phyloP scores from a whole-genome alignment of 2,329 filamentous ascomycete species.

The Colletotrichum simmondsii region DNA sequence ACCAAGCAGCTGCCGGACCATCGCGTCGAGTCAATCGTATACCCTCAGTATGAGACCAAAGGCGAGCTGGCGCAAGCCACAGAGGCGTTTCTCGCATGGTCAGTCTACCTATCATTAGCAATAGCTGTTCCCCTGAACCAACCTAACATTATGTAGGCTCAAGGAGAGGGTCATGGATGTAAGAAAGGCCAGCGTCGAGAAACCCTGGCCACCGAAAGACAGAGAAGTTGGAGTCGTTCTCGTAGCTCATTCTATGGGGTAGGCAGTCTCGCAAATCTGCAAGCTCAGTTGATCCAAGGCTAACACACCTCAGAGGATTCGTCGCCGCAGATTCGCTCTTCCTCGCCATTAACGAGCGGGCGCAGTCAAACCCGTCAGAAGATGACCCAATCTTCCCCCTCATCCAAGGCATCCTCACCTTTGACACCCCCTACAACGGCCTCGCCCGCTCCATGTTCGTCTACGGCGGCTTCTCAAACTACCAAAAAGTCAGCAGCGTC shows the following conservation, averaged over 20 bases:
- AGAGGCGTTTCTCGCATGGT: conserved; percentile 60
- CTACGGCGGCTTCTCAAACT: conserved; percentile 69
- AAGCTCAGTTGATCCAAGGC: neutral
- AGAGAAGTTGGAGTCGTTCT: conserved; percentile 84
- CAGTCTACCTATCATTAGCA: conserved; percentile 5
- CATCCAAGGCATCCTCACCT: conserved; percentile 82
- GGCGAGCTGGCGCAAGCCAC: conserved; percentile 70
- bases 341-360: conserved; percentile 73
- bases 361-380: conserved; percentile 47
- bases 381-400: conserved; percentile 76
- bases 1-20: conserved; percentile 69
- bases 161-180: conserved; percentile 85
- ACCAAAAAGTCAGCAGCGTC: conserved; percentile 65
- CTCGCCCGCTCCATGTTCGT: conserved; percentile 69
- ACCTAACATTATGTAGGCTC: conserved; percentile 62
- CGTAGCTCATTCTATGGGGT: conserved; percentile 86
- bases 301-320: conserved; percentile 69
- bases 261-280: neutral
- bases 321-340: conserved; percentile 86
- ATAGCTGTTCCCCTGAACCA: no score
- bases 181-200: conserved; percentile 74
- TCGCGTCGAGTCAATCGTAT: conserved; percentile 70
- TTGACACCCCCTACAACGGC: conserved; percentile 86
- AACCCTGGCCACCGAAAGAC: conserved; percentile 81
- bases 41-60: conserved; percentile 79